phyloP scores from a whole-genome alignment of 495 filamentous ascomycete species.

The Alectoria sarmentosa region DNA sequence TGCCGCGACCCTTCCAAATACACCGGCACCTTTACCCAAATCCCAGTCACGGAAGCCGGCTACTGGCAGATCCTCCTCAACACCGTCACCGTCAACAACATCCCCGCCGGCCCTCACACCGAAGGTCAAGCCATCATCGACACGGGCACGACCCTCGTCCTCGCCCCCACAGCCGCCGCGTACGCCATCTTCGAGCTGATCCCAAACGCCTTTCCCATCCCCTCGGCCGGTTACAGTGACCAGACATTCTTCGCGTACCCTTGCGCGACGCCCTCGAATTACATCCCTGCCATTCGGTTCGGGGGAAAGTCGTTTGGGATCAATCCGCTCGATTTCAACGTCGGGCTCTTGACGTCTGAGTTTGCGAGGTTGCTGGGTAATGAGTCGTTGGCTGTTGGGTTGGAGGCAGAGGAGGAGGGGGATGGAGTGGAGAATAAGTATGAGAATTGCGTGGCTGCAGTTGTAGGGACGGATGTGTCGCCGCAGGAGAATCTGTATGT shows the following conservation, averaged over 20 bases:
- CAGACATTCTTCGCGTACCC: not conserved
- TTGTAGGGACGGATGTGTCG: not conserved
- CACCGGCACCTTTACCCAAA: not conserved
- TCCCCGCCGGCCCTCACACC: not conserved
- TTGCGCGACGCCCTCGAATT: not conserved
- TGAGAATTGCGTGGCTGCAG: not conserved
- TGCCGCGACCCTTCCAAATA: not conserved
- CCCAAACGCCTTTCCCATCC: not conserved
- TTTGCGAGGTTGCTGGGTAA: not conserved
- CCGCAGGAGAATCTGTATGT: not conserved
- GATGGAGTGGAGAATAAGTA: not conserved
- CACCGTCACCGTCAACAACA: not conserved
- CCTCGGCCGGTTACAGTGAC: not conserved
- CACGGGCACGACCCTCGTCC: slow-evolving; percentile 3
- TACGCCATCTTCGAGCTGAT: not conserved
- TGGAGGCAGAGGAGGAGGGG: not conserved
- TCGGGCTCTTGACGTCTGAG: not conserved
- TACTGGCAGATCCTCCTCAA: not conserved
- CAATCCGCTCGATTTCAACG: slow-evolving; percentile 1
- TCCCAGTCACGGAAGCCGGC: not conserved
- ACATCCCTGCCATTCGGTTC: not conserved
- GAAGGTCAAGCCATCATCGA: not conserved
- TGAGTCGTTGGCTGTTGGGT: not conserved
- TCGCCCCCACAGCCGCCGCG: not conserved
- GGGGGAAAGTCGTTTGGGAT: not conserved